Conservation (phyloP, 176 grass and related monocot species). For the Aegilops bicornis region DNA sequence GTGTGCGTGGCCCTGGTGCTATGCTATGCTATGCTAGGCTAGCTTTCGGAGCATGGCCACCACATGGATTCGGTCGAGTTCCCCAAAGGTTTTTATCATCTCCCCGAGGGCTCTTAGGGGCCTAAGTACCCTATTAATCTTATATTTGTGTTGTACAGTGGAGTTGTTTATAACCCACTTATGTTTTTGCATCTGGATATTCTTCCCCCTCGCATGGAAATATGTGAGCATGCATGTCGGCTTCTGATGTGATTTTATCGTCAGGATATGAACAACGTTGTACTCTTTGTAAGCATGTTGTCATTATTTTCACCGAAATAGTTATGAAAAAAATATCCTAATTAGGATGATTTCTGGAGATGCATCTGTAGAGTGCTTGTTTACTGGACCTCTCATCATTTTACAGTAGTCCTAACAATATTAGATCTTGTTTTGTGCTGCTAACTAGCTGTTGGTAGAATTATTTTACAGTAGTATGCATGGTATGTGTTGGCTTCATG, state of each 20-base stretch:
- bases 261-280: neutral
- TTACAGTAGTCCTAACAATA: neutral
- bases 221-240: conserved; percentile 28
- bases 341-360: neutral
- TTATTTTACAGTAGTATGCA: neutral
- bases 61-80: conserved; percentile 27
- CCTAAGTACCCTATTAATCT: neutral
- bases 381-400: neutral
- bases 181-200: neutral
- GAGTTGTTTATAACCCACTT: neutral
- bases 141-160: conserved; percentile 16
- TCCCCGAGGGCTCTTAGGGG: neutral
- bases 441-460: neutral
- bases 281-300: neutral
- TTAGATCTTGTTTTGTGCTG: neutral
- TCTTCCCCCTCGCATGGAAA: neutral
- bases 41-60: conserved; percentile 27
- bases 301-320: neutral
- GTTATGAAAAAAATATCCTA: neutral
- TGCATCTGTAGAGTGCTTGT: neutral
- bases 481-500: neutral
- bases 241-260: neutral
- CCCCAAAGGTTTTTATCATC: neutral
- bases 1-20: conserved; percentile 11
- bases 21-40: neutral